Percentiles rank a stretch among this genome's conserved stretches.
phyloP scores from a whole-genome alignment of 2,329 filamentous ascomycete species.

The Phyllosticta citrichinensis region DNA sequence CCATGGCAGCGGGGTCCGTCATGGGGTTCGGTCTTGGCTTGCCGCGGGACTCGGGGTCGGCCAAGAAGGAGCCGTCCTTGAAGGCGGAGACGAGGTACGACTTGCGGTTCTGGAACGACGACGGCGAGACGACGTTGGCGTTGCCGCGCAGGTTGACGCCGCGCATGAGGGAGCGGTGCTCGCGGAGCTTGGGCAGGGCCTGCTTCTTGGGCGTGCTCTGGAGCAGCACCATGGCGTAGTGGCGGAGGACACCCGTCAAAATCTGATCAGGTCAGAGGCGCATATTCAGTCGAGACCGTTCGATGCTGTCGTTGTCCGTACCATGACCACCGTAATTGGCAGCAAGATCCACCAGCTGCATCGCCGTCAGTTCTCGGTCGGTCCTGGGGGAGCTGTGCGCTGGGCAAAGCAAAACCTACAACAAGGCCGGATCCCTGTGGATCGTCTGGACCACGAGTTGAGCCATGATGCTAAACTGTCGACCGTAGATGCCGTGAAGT shows the following conservation, averaged over 20 bases:
- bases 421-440: conserved; percentile 94
- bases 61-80: conserved; percentile 79
- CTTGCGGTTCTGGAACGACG: conserved; percentile 71
- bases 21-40: conserved; percentile 89
- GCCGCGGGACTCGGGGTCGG: conserved; percentile 75
- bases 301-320: conserved; percentile 27
- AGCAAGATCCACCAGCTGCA: conserved; percentile 96
- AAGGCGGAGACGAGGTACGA: conserved; percentile 70
- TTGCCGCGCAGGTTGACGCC: conserved; percentile 79
- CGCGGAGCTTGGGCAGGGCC: conserved; percentile 64
- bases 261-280: conserved; percentile 35
- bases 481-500: background rate
- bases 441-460: conserved; percentile 86
- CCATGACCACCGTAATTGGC: conserved; percentile 96
- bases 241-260: conserved; percentile 85
- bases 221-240: conserved; percentile 92
- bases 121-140: conserved; percentile 65
- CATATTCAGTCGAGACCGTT: background rate
- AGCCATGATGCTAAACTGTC: conserved; percentile 51
- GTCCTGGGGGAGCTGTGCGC: conserved; percentile 3
- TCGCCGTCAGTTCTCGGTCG: conserved; percentile 10
- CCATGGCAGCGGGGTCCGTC: conserved; percentile 92
- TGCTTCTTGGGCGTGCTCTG: conserved; percentile 74
- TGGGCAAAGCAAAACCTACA: conserved; percentile 50
- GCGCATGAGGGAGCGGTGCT: conserved; percentile 73